phyloP scores from a whole-genome alignment of 805 yeast species.

The Starmerella bombicola region DNA sequence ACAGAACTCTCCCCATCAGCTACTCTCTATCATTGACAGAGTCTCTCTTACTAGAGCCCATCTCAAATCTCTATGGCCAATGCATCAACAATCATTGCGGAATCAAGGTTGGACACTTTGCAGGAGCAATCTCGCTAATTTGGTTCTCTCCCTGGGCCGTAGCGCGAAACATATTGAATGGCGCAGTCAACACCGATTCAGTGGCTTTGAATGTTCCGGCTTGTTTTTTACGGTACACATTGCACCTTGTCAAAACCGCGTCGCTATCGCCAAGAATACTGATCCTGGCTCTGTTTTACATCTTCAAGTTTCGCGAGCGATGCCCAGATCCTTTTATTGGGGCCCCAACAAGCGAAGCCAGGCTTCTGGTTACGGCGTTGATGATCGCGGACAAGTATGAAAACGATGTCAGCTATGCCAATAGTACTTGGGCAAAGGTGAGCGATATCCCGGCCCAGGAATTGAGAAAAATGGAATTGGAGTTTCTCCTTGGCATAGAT shows the following conservation, averaged over 20 bases:
- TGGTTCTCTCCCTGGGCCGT: conserved; percentile 15
- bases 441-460: conserved; percentile 50
- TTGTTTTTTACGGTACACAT: conserved; percentile 24
- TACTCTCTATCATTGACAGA: background rate
- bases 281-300: conserved; percentile 27
- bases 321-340: conserved; percentile 21
- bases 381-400: conserved; percentile 80
- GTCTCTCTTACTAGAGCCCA: background rate
- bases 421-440: conserved; percentile 84
- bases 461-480: conserved; percentile 54
- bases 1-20: background rate
- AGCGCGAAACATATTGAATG: background rate
- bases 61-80: background rate
- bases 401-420: conserved; percentile 87
- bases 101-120: conserved; percentile 7
- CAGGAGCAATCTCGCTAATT: conserved; percentile 12
- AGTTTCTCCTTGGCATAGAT: conserved; percentile 47
- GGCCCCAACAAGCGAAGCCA: conserved; percentile 28
- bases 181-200: background rate
- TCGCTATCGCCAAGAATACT: conserved; percentile 27
- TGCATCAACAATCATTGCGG: background rate
- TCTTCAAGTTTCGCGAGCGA: conserved; percentile 24
- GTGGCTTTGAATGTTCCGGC: conserved; percentile 1
- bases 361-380: conserved; percentile 46
- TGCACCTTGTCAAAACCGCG: conserved; percentile 24